Evolutionary conservation across 2,329 filamentous ascomycete species (phyloP).

Genomic region (Chaetomium sp.): DNA sequence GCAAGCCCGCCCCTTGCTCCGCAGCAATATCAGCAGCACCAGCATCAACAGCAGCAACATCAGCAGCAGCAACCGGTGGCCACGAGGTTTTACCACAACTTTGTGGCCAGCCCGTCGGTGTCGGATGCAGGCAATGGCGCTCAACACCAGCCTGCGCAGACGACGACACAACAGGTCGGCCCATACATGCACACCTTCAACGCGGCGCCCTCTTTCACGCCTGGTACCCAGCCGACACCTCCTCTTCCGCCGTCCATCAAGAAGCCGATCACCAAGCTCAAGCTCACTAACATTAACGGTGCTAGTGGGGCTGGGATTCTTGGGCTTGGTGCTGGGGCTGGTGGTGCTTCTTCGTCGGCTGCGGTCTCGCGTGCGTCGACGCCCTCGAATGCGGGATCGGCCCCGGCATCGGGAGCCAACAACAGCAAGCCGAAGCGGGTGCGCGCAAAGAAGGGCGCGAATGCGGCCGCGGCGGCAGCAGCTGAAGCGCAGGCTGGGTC

Average conservation of each 20-base stretch:
- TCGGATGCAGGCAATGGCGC: conserved; percentile 3
- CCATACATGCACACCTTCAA: conserved; percentile 24
- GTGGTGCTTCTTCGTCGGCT: conserved; percentile 4
- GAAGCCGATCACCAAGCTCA: conserved; percentile 25
- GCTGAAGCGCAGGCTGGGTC: background rate
- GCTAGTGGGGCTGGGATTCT: too few species aligned
- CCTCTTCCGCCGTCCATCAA: conserved; percentile 19
- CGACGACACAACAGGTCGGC: background rate
- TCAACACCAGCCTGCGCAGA: background rate
- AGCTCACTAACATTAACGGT: conserved; percentile 23
- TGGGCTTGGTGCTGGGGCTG: too few species aligned
- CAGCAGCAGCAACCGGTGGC: conserved; percentile 1
- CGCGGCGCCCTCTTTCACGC: conserved; percentile 17
- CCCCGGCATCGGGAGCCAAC: background rate
- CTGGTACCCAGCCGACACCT: conserved; percentile 16
- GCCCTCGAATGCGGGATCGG: conserved; percentile 13
- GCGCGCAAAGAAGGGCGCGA: conserved; percentile 14
- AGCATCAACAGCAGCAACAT: too few species aligned
- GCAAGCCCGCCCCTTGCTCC: background rate
- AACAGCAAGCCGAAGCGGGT: conserved; percentile 12
- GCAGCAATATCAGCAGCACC: too few species aligned
- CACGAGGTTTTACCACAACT: conserved; percentile 9
- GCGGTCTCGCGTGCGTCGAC: conserved; percentile 15
- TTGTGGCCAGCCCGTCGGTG: conserved; percentile 2
- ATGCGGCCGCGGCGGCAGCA: background rate